Evolutionary conservation across 306 rosid species (phyloP).

Genomic region (Pterocarpus santalinus): DNA sequence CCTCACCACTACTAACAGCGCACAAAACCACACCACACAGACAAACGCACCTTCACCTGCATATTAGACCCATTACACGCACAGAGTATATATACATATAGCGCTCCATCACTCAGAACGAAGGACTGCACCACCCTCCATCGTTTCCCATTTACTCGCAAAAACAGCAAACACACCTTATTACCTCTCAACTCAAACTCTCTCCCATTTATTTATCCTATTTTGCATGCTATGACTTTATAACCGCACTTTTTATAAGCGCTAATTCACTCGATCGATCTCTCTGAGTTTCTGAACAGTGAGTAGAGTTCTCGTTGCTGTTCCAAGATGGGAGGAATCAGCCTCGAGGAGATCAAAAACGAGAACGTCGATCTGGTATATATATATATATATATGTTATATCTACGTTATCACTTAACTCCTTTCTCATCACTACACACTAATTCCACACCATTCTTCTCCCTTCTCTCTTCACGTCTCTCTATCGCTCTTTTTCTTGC

Average conservation of each 20-base stretch:
- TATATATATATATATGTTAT: no score
- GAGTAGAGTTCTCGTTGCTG: background rate
- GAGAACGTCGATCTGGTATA: conserved; percentile 92
- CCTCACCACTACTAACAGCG: conserved; percentile 7
- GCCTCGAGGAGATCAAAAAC: conserved; percentile 90
- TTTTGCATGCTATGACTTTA: no score
- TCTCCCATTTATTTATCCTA: background rate
- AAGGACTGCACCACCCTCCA: background rate
- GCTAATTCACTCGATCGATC: no score
- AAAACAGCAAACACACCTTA: no score
- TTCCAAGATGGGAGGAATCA: conserved; percentile 69
- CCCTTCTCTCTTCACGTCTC: no score
- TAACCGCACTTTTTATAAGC: background rate
- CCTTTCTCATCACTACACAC: background rate
- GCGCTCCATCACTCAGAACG: background rate
- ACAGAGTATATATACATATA: background rate
- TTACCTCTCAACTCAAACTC: background rate
- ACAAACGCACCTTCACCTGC: no score
- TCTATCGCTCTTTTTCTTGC: no score
- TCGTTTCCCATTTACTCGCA: background rate
- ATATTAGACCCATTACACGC: no score
- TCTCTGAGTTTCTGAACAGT: no score
- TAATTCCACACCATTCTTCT: no score
- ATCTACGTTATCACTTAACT: background rate
- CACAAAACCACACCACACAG: no score